Conservation (phyloP, 768 basidiomycete genomes). For the Mycena olivaceomarginata region DNA sequence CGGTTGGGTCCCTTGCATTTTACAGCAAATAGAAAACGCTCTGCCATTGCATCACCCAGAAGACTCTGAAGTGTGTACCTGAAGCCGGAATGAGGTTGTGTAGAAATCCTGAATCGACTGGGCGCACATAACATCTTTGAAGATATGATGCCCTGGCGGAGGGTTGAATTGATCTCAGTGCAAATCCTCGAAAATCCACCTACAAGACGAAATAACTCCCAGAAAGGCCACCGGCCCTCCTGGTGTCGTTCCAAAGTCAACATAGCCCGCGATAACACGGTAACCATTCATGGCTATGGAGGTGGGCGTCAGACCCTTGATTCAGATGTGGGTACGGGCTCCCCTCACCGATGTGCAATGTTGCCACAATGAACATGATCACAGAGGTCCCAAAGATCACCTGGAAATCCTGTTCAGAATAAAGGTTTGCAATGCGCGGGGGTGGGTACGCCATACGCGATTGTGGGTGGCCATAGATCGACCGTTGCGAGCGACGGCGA, state of each 20-base stretch:
- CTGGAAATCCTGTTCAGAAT: neutral
- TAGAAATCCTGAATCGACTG: neutral
- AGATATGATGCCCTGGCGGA: slow-evolving; percentile 40
- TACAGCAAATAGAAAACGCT: neutral
- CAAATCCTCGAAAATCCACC: neutral
- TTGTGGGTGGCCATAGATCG: slow-evolving; percentile 20
- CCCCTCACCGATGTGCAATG: slow-evolving; percentile 40
- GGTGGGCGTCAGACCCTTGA: neutral
- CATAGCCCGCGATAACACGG: slow-evolving; percentile 40
- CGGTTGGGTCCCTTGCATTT: neutral
- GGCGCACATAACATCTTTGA: slow-evolving; percentile 40
- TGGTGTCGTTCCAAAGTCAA: slow-evolving; percentile 13
- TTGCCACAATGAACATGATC: slow-evolving; percentile 46
- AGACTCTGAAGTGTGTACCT: slow-evolving; percentile 45
- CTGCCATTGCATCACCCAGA: slow-evolving; percentile 44
- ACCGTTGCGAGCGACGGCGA: neutral
- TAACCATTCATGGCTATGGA: slow-evolving; percentile 38
- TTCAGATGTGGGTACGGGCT: neutral
- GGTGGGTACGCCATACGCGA: neutral
- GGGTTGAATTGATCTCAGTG: neutral
- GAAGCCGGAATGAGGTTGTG: neutral
- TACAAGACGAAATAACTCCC: slow-evolving; percentile 40
- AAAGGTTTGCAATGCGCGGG: neutral
- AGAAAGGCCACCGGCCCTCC: slow-evolving; percentile 45
- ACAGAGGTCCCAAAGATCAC: slow-evolving; percentile 43